A percentile compares a stretch with the other conserved stretches of the same genome.
These are phyloP conservation scores for Massospora cicadina DNA, from an alignment of 371 early-diverging fungal species.

Conservation along the genomic window DNA sequence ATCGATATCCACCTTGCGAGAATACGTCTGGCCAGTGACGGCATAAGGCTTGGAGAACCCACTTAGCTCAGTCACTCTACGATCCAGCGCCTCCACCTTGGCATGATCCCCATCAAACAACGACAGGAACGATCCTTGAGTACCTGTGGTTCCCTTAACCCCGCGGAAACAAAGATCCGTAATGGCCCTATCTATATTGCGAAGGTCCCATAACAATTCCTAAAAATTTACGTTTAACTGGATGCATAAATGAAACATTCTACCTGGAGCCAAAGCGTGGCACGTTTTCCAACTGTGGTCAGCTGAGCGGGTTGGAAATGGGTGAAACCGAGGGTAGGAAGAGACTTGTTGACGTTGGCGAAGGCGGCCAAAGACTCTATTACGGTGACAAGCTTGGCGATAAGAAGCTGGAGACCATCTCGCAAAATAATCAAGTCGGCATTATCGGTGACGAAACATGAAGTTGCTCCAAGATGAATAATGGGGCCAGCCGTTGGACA, in stretches of 20 bases:
- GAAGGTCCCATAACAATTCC: constrained; percentile 88
- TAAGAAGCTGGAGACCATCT: constrained; percentile 79
- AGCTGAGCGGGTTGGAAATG: constrained; percentile 97
- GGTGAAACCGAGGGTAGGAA: constrained; percentile 93
- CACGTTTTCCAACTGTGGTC: constrained; percentile 95
- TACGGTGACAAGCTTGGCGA: constrained; percentile 69
- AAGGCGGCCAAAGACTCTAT: constrained; percentile 65
- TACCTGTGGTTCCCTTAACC: constrained; percentile 97
- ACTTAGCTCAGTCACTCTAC: constrained; percentile 69
- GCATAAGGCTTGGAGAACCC: constrained; percentile 74
- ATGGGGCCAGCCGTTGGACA: constrained; percentile 84
- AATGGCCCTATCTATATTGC: constrained; percentile 78
- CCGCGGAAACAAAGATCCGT: constrained; percentile 85
- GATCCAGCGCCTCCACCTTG: constrained; percentile 78
- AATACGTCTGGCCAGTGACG: constrained; percentile 95
- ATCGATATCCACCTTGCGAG: constrained; percentile 94
- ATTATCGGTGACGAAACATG: constrained; percentile 95
- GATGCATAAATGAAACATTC: not conserved
- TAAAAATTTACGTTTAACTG: constrained; percentile 14
- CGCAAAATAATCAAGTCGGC: constrained; percentile 89
- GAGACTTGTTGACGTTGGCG: constrained; percentile 54
- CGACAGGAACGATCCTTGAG: constrained; percentile 92
- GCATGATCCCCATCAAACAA: constrained; percentile 88
- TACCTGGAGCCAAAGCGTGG: constrained; percentile 79
- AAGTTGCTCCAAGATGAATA: constrained; percentile 94